These are phyloP conservation scores for Cryptococcus sp. DNA, from an alignment of 1,284 basidiomycete genomes.

Conservation along the genomic window DNA sequence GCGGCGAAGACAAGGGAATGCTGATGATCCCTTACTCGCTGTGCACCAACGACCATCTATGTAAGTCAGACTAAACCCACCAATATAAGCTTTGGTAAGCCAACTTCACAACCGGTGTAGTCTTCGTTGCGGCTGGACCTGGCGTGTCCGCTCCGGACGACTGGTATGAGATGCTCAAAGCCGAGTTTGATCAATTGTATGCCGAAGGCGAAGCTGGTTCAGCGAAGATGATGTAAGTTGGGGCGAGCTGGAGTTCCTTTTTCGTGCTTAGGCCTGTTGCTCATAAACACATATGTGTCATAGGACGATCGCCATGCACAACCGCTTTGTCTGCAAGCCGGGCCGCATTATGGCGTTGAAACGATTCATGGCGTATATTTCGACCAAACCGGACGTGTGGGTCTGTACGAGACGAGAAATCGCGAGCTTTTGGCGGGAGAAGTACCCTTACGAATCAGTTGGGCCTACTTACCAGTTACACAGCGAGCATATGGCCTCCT, in stretches of 20 bases:
- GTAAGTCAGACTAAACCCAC: constrained; percentile 11
- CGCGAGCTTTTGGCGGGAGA: constrained; percentile 47
- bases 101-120: constrained; percentile 17
- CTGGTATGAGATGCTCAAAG: constrained; percentile 48
- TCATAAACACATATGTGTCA: constrained; percentile 8
- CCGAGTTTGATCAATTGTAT: constrained; percentile 50
- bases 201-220: constrained; percentile 39
- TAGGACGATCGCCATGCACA: constrained; percentile 53
- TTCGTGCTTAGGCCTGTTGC: too few species aligned
- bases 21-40: constrained; percentile 50
- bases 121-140: constrained; percentile 32
- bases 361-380: constrained; percentile 49
- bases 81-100: too few species aligned
- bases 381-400: constrained; percentile 48
- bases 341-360: constrained; percentile 46
- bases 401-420: constrained; percentile 50
- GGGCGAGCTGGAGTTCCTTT: too few species aligned
- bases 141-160: constrained; percentile 38
- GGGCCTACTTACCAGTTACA: constrained; percentile 18
- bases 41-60: constrained; percentile 33
- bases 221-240: constrained; percentile 41
- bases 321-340: constrained; percentile 51
- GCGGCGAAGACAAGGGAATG: constrained; percentile 31
- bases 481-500: neutral
- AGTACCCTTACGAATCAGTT: constrained; percentile 39